Evolutionary conservation across 768 basidiomycete genomes (phyloP), one percentile per base, ranked within the genome.

Genomic region (Panus rudis): DNA sequence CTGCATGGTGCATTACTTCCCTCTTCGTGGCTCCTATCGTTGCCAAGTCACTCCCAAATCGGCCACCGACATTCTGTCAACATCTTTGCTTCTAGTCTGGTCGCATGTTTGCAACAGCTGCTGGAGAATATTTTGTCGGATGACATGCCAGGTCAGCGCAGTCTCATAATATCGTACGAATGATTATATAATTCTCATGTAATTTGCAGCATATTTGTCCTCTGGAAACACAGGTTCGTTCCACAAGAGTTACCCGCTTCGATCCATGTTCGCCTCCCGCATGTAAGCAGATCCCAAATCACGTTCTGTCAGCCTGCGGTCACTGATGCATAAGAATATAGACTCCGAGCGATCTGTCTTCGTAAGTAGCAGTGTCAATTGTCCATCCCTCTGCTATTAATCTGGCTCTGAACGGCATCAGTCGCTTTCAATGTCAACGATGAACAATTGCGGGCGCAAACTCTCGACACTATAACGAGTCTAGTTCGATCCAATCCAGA

Each of bases 1-100:
- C 55, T 78, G 0, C 72, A 81, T 52, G 62, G 65, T 13, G 49
- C 77, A 21, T 69, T 71, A 4, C 63, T 83, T 25, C 81, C 81
- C 0, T 68, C 68, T 2, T 71, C 67, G 40, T 83, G 79, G 78
- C 13, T 56, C 2, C 14, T 41, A 7, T 10, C 28, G 10, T 10
- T 16, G 10, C 28, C 10, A 30, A 30, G 28, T 10, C 10, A 30
- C 16, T 10, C 10, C 16, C 28, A 30, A 10, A 30, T 10, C 10
- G 28, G 28, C 16, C 28, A 16, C 10, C 10, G 16, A 10, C 28
- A 10, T 30, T 10, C 10, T 16, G 10, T 30, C 16, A 10, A 16
- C 16, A 10, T 30, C 10, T 10, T 30, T 30, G 28, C 16, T 10
- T 16, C 16, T 10, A 16, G 16, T 10, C 28, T 10, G 28, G 16